Conservation (phyloP, 2,329 filamentous ascomycete genomes). For the Talaromyces sp. region DNA sequence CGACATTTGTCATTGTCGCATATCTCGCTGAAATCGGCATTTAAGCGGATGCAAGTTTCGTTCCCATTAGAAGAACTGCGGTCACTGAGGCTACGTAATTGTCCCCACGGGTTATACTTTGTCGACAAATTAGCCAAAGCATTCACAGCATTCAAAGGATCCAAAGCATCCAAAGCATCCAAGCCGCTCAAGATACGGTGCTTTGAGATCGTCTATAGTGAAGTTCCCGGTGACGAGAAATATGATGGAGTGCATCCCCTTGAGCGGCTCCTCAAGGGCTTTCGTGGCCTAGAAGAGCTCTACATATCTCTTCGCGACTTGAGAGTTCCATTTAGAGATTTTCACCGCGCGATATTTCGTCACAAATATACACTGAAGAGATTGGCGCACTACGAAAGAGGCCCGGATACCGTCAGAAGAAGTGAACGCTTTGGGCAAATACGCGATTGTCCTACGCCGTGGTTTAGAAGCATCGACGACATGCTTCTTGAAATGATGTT, state of each 20-base stretch:
- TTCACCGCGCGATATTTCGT: not conserved
- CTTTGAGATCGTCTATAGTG: not conserved
- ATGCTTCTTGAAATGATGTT: not conserved
- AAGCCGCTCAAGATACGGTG: not conserved
- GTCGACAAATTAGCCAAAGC: not conserved
- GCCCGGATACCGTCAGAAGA: not conserved
- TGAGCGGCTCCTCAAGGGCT: not conserved
- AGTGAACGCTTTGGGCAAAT: not conserved
- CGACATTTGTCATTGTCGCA: not conserved
- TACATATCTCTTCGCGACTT: not conserved
- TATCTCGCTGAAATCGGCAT: not conserved
- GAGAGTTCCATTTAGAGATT: not conserved
- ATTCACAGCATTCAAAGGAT: too few species aligned
- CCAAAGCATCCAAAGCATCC: too few species aligned
- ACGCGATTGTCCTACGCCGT: not conserved
- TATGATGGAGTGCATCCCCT: not conserved
- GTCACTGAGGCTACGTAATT: not conserved
- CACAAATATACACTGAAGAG: not conserved
- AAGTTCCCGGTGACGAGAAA: not conserved
- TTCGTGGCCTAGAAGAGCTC: slow-evolving; percentile 1
- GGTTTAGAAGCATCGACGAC: not conserved
- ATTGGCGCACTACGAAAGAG: not conserved
- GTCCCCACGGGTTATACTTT: not conserved
- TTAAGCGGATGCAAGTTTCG: not conserved
- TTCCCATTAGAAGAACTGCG: not conserved